These are phyloP conservation scores for Acanthamoeba sp. DNA, from an alignment of 208 protist genomes.

Conservation along the genomic window DNA sequence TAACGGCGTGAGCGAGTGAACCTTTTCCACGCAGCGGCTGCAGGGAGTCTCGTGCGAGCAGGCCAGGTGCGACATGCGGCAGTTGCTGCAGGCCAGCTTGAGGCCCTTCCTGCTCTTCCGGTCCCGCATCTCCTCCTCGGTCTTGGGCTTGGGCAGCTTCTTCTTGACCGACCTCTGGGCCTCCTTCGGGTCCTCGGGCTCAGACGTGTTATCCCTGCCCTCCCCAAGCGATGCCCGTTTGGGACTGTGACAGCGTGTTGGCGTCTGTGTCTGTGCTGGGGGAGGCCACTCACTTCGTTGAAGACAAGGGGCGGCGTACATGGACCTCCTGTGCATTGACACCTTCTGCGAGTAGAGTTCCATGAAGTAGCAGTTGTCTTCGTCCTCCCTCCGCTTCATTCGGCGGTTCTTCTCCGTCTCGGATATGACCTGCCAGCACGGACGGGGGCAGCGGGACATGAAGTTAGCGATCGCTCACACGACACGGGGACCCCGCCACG, in stretches of 20 bases:
- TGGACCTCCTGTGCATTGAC: neutral
- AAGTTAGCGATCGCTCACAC: too few species aligned
- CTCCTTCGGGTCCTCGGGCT: neutral
- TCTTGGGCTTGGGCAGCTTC: neutral
- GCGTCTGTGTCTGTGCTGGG: neutral
- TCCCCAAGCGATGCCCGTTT: neutral
- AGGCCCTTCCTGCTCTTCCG: neutral
- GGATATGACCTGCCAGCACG: neutral
- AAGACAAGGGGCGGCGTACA: neutral
- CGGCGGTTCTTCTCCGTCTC: constrained; percentile 19
- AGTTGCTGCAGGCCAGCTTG: constrained; percentile 26
- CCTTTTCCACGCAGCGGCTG: neutral
- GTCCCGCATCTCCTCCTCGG: neutral
- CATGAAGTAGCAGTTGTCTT: neutral
- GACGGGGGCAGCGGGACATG: too few species aligned
- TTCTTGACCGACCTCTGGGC: neutral
- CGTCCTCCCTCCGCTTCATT: neutral
- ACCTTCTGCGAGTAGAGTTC: neutral
- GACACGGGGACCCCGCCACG: too few species aligned
- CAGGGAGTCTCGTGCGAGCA: neutral
- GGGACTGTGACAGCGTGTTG: neutral
- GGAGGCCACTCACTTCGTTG: neutral
- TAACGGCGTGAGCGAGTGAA: neutral
- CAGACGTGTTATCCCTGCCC: neutral
- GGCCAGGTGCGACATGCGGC: neutral